Base-by-base conservation (phyloP, 768 basidiomycete species). In the Scleroderma bovista region DNA sequence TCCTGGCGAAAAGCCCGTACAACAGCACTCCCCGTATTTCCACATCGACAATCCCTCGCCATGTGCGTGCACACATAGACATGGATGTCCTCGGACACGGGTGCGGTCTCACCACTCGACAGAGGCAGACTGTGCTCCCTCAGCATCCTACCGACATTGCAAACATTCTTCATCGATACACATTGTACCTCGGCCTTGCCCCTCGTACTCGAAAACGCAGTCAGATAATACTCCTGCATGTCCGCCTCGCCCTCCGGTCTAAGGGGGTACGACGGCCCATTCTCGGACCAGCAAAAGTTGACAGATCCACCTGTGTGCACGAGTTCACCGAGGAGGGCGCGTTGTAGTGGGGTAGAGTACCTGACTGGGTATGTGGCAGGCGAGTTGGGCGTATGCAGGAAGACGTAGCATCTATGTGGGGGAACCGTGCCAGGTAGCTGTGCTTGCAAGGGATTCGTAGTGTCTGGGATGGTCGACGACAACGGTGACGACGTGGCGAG, bases 51-150 rank as follows among this genome's bases (percentile, higher is more conserved):
- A 61, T 92, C 89, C 44, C 88, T 75, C 36, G 77, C 72, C 5
- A 79, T 81, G 61, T 93, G 90, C 4, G 88, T 90, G 61, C 90
- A 93, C 1, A 93, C 80, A 57, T 83, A 87, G 16, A 88, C 53
- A 55, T 73, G 62, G 41, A 74, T 50, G 38, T 62, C 56, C 19
- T 75, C 51, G n/a, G 50, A 48, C 23, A 34, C 19, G 23, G 23
- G 41, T 4, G 31, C 15, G 2, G 22, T 20, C 13, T 10, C 19
- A 20, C 39, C 39, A 12, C 34, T 42, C 13, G 57, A 57, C 52
- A 71, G 23, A 22, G 51, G 72, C 12, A 53, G 58, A 32, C 54
- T 58, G 42, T 83, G 70, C 45, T 44, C 57, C 22, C 52, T 52
- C 32, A 76, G 50, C 19, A 32, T 36, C 22, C 58, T 59, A 33